Evolutionary conservation across 129 eudicot species (phyloP), one percentile per base, ranked within the genome.

Genomic region (Tanacetum coccineum): DNA sequence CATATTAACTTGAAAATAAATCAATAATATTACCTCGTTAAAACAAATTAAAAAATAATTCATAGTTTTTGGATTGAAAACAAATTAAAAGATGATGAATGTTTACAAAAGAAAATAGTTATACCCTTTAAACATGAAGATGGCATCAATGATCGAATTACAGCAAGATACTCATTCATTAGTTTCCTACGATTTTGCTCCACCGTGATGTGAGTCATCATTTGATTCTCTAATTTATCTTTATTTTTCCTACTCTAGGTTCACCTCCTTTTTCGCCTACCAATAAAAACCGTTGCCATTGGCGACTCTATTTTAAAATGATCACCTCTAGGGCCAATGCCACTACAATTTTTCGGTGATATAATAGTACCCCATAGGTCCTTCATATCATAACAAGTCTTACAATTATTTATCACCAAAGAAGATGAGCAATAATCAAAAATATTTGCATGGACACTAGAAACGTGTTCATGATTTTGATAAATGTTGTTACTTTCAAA

Each of bases 181-280:
- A 87, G 97, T 70, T 83, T 90, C 21, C 97, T 76, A 8, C 97
- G 91, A 36, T 87, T 90, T 13, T 95, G 75, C 76, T 90, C 97
- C 3, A 90, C 97, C 4, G 95, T 83, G 59, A 90, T 90, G 69
- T 90, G 97, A 59, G 97, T 90, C 91, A 84, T 87, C 77, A 95
- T 78, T 65, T 90, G 97, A 61, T 63, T 84, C 83, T 90, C 95
- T 75, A 90, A 22, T 11, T 90, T 91, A 59, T 86, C 91, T 71
- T 78, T 76, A 69, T 87, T 90, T 77, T 90, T 90, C n/a, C 81
- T 60, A 45, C 71, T 74, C 64, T 56, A 84, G 12, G 76, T 70
- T 15, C 88, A 67, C 42, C 84, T 58, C 62, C 87, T 61, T 63
- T 83, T 86, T 20, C 84, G 79, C 73, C 84, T 47, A 40, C 78